These are phyloP conservation scores for Dalbergia cultrata DNA, from an alignment of 306 rosid genomes.

Conservation along the genomic window DNA sequence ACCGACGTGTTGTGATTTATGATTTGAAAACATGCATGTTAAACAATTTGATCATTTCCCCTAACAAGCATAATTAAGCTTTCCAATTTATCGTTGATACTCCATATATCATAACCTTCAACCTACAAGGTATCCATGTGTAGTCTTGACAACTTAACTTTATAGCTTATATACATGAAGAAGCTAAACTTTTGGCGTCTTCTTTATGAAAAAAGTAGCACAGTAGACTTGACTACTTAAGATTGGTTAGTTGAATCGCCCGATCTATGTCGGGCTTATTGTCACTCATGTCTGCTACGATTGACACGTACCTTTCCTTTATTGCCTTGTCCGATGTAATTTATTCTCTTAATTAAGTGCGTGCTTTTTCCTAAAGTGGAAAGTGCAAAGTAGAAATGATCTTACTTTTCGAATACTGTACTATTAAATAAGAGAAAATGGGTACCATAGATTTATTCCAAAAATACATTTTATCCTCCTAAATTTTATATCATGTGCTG, in stretches of 20 bases:
- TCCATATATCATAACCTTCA: too few species aligned
- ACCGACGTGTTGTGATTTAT: neutral
- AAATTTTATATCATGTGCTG: too few species aligned
- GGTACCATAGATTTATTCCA: too few species aligned
- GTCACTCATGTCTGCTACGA: neutral
- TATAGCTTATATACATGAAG: neutral
- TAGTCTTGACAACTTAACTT: too few species aligned
- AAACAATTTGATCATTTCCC: neutral
- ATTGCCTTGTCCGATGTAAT: neutral
- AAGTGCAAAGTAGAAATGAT: neutral
- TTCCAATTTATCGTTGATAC: neutral
- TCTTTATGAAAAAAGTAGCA: neutral
- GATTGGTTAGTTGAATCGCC: too few species aligned
- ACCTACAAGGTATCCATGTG: too few species aligned
- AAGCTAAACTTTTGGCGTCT: neutral
- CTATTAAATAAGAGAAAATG: neutral
- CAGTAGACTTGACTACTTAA: neutral
- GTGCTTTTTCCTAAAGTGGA: too few species aligned
- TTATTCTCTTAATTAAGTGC: neutral
- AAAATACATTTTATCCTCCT: neutral
- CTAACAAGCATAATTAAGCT: neutral
- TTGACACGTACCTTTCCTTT: too few species aligned
- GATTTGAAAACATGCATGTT: neutral
- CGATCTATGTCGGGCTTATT: neutral
- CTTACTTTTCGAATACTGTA: too few species aligned